These are phyloP conservation scores for Yamadazyma scolyti DNA, from an alignment of 805 yeast species.

Conservation along the genomic window DNA sequence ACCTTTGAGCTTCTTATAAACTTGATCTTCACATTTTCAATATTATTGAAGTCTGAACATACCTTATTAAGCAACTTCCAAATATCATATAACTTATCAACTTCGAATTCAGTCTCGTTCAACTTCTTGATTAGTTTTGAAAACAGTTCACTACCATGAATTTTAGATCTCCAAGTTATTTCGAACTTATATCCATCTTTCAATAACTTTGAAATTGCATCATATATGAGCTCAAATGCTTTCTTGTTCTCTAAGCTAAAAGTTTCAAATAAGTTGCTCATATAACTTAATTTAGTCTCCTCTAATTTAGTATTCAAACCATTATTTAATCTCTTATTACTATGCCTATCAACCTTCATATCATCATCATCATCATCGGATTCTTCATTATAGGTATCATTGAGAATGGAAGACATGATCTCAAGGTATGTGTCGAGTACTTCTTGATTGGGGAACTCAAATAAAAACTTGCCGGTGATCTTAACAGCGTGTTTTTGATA, in stretches of 20 bases:
- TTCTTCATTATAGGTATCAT: slow-evolving; percentile 36
- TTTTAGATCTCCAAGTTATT: slow-evolving; percentile 62
- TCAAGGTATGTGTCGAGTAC: slow-evolving; percentile 36
- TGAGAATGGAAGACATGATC: slow-evolving; percentile 28
- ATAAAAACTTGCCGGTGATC: slow-evolving; percentile 49
- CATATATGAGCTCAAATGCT: slow-evolving; percentile 22
- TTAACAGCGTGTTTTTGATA: slow-evolving; percentile 59
- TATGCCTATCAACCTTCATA: slow-evolving; percentile 14
- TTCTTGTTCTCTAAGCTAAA: slow-evolving; percentile 14
- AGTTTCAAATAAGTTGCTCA: slow-evolving; percentile 33
- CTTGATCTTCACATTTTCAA: slow-evolving; percentile 60
- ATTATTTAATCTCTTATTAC: slow-evolving; percentile 9
- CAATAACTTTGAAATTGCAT: slow-evolving; percentile 16
- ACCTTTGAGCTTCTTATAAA: slow-evolving; percentile 30
- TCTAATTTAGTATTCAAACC: slow-evolving; percentile 30
- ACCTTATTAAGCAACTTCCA: slow-evolving; percentile 19
- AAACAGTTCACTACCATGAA: slow-evolving; percentile 42
- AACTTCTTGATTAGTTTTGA: slow-evolving; percentile 12
- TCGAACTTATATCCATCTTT: slow-evolving; percentile 16
- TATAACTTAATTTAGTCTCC: slow-evolving; percentile 38
- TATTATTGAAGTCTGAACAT: slow-evolving; percentile 37
- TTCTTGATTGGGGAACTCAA: slow-evolving; percentile 30
- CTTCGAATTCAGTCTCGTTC: slow-evolving; percentile 8
- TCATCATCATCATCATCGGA: slow-evolving; percentile 31
- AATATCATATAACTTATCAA: slow-evolving; percentile 18